Percentiles rank a stretch among this genome's conserved stretches.
Evolutionary conservation across 768 basidiomycete genomes (phyloP).

Genomic region (Stropharia rugosoannulata): DNA sequence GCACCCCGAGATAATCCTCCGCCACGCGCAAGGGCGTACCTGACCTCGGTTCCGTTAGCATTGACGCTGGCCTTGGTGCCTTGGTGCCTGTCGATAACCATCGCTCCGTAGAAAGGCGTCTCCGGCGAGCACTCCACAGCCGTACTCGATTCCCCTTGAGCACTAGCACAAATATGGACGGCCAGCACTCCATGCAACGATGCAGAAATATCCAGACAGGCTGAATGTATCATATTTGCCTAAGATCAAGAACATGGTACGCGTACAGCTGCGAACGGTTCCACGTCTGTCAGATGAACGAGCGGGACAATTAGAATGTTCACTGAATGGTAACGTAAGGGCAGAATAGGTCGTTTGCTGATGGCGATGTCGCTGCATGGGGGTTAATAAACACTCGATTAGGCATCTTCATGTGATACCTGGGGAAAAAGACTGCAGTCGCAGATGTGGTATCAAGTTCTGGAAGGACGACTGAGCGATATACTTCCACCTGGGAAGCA

Average conservation of each 20-base stretch:
- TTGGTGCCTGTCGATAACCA: background rate
- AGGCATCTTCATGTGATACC: background rate
- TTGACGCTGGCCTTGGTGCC: background rate
- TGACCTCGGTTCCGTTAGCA: background rate
- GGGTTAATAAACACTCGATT: background rate
- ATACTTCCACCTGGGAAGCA: background rate
- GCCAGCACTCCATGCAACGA: background rate
- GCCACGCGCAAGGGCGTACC: background rate
- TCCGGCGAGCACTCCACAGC: background rate
- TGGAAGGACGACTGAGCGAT: background rate
- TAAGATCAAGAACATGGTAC: no score
- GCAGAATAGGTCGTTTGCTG: no score
- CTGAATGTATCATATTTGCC: no score
- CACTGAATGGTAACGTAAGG: no score
- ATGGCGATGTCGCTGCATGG: no score
- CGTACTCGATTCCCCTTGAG: background rate
- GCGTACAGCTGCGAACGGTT: no score
- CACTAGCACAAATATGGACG: background rate
- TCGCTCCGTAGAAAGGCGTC: background rate
- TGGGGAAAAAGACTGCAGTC: background rate
- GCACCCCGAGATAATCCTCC: background rate
- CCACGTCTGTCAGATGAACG: no score
- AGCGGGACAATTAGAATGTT: no score
- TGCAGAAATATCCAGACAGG: no score
- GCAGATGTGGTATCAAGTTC: background rate